Evolutionary conservation across 1,139 yeast genomes (phyloP).

Genomic region (Maudiozyma humilis): DNA sequence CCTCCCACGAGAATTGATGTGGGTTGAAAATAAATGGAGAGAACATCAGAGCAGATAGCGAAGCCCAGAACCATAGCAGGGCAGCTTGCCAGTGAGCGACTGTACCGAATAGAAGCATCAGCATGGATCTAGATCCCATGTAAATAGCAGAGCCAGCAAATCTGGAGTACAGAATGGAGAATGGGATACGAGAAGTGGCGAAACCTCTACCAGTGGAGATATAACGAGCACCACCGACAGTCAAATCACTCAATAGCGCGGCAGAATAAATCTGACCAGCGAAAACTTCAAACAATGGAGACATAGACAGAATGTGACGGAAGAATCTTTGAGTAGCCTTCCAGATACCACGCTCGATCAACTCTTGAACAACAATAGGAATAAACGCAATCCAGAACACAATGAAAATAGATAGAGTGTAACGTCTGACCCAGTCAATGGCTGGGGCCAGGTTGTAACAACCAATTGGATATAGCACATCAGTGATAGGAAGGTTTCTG

Average conservation of each 20-base stretch:
- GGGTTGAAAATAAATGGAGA: conserved; percentile 97
- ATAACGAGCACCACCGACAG: conserved; percentile 99
- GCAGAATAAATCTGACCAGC: conserved; percentile 96
- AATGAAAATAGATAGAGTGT: conserved; percentile 93
- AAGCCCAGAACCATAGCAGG: conserved; percentile 96
- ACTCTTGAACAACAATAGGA: conserved; percentile 93
- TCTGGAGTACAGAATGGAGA: conserved; percentile 88
- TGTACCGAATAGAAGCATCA: conserved; percentile 86
- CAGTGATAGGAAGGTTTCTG: conserved; percentile 78
- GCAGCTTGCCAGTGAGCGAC: conserved; percentile 97
- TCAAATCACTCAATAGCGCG: conserved; percentile 79
- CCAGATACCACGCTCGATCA: conserved; percentile 97
- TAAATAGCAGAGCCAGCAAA: conserved; percentile 96
- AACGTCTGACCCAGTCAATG: conserved; percentile 94
- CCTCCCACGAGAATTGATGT: conserved; percentile 98
- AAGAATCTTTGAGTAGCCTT: conserved; percentile 84
- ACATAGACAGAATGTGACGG: conserved; percentile 80
- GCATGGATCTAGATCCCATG: conserved; percentile 86
- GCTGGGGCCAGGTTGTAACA: conserved; percentile 90
- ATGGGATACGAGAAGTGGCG: conserved; percentile 98
- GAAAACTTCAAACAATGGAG: conserved; percentile 96
- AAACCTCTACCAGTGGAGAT: conserved; percentile 99
- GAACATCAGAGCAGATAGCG: conserved; percentile 78
- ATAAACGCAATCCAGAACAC: conserved; percentile 95
- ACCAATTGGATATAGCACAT: conserved; percentile 76